Base-by-base conservation (phyloP, 768 basidiomycete genomes). In the Pulveroboletus sp. region DNA sequence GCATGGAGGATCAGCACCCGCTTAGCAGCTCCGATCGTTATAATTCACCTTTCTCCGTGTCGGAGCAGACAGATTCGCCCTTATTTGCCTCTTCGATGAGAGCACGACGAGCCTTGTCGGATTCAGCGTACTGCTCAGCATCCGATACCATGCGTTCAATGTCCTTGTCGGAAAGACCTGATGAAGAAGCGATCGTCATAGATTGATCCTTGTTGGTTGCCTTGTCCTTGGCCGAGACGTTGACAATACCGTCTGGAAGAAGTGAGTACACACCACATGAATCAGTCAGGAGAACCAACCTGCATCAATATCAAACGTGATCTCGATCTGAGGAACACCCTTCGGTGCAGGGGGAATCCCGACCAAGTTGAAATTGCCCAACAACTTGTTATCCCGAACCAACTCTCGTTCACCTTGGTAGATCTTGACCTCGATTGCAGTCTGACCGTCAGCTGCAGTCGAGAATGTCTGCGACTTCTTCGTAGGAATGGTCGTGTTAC, bases 391-490 rank as follows among this genome's bases (percentile, higher is more conserved):
- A 76, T 98, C 97, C 47, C 90, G 80, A 49, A 97, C 94, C 58
- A 98, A 84, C 68, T 97, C 97, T 75, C 97, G 94, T 77, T 99
- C 97, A 64, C 97, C 97, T 74, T 99, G 97, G 80, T 83, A 99
- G 60, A 99, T 94, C 84, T 98, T 98, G 70, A 99, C 95, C 70
- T 98, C 94, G 57, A 99, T 97, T 32, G 95, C 94, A n/a, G 90
- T 95, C 73, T 99, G 97, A 44, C 97, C 95, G 53, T 99, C 97
- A 33, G 95, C 95, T 34, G 97, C 95, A 14, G 97, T 99, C 5
- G 95, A 98, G 81, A 99, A 98, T 37, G 87, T 89, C 70, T 98
- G 95, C 0, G 92, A 94, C 81, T 99, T 99, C 81, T 99, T 99
- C 59, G 95, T 97, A 5, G 97, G 97, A 72, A 98, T 98, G 49